Evolutionary conservation across 768 basidiomycete genomes (phyloP).

Genomic region (Ephemerocybe angulata): DNA sequence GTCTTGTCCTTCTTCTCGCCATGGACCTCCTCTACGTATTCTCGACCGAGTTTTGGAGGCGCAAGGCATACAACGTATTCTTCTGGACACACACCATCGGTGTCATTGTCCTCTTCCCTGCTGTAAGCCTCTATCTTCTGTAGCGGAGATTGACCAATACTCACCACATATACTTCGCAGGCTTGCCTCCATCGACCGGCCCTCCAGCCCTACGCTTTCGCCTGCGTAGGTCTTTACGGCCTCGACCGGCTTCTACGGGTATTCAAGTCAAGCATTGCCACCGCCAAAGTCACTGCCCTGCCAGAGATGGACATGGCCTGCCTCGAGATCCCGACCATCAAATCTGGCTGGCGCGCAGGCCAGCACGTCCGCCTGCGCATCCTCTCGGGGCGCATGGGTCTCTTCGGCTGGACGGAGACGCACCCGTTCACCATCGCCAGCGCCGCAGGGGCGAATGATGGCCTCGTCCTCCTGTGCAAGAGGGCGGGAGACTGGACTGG

Average conservation of each 20-base stretch:
- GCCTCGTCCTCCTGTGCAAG: conserved; percentile 66
- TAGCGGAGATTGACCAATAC: no score
- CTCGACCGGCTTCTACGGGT: conserved; percentile 59
- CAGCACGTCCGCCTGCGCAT: conserved; percentile 80
- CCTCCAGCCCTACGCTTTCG: conserved; percentile 53
- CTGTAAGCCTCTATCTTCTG: no score
- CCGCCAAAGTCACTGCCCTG: conserved; percentile 58
- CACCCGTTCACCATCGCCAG: conserved; percentile 86
- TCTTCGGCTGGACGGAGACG: conserved; percentile 52
- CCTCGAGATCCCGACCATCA: conserved; percentile 57
- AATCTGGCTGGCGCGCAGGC: conserved; percentile 76
- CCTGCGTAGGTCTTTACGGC: conserved; percentile 46
- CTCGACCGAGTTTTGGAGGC: conserved; percentile 54
- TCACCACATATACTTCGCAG: no score
- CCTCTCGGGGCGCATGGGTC: conserved; percentile 51
- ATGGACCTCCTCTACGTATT: conserved; percentile 58
- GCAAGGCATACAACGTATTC: conserved; percentile 64
- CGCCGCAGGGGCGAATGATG: conserved; percentile 45
- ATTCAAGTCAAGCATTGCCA: conserved; percentile 58
- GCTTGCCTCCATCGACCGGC: conserved; percentile 47
- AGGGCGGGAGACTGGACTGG: conserved; percentile 63
- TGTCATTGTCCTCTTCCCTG: conserved; percentile 50
- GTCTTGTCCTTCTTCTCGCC: conserved; percentile 46
- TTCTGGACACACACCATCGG: conserved; percentile 55
- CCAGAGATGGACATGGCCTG: conserved; percentile 61